Evolutionary conservation across 1,284 basidiomycete genomes (phyloP), one percentile per base, ranked within the genome.

Genomic region (Schizopora paradoxa): DNA sequence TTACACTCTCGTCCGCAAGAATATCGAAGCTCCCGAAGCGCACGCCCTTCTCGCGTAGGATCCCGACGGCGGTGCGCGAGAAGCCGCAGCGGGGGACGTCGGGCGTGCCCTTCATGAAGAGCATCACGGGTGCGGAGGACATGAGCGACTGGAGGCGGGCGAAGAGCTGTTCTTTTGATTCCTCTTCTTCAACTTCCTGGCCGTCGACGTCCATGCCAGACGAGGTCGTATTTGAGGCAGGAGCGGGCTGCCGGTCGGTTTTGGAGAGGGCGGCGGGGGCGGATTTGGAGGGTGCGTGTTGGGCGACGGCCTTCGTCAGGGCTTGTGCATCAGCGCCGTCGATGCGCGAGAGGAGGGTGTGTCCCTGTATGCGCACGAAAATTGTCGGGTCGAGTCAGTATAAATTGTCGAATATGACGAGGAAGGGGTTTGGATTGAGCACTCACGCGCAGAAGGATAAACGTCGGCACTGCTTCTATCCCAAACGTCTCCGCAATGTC

Each of bases 61-160:
- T 64, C 10, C 68, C 77, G 41, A 86, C 81, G 10, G 82, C 84
- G 65, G 82, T 75, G 32, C 84, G 71, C 40, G 79, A 83, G 66
- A 88, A 88, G 6, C 85, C 96, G 56, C 95, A 95, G 51, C 90
- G 82, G 2, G 92, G 96, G 21, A 76, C 72, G 37, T 86, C 79
- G 0, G 91, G 90, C 53, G 82, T 85, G 18, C 95, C 96, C 69
- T 99, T 99, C 94, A 99, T 99, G 76, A 99, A 98, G 47, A 99
- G 66, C 46, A 99, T 91, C 7, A 98, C 79, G 1, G 79, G 78
- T 61, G 68, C 76, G 66, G 78, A 74, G 44, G 70, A 71, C 88
- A 93, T 92, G 49, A 94, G 63, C 38, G 54, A 57, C 23, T 64
- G 67, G 62, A 91, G 76, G 43, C 91, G 74, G 34, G 62, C 60